These are phyloP conservation scores for Alternaria burnsii DNA, from an alignment of 2,329 filamentous ascomycete species.

Conservation along the genomic window DNA sequence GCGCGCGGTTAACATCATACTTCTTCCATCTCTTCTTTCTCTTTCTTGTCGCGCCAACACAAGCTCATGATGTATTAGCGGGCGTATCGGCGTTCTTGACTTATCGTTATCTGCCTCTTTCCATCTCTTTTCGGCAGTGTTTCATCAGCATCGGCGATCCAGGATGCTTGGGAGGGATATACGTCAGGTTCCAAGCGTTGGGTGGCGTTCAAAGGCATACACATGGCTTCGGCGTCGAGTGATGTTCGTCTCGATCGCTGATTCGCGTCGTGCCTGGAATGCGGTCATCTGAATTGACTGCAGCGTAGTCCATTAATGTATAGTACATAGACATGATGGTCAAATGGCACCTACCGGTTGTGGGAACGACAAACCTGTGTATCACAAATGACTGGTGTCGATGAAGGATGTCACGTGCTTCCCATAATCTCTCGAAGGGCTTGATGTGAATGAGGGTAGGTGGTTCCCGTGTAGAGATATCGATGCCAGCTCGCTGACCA, in stretches of 20 bases:
- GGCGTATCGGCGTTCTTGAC: constrained; percentile 12
- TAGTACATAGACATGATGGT: constrained; percentile 33
- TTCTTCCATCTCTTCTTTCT: constrained; percentile 12
- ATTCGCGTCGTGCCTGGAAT: constrained; percentile 8
- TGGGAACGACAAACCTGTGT: constrained; percentile 10
- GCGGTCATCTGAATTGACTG: constrained; percentile 15
- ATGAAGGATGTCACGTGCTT: constrained; percentile 21
- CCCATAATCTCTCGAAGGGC: neutral
- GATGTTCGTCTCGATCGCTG: constrained; percentile 11
- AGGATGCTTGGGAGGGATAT: constrained; percentile 23
- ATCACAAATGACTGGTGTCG: constrained; percentile 16
- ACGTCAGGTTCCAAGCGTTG: constrained; percentile 3
- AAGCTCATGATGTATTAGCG: constrained; percentile 11
- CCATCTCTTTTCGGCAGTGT: constrained; percentile 27
- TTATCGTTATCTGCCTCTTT: constrained; percentile 8
- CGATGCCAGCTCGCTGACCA: constrained; percentile 23
- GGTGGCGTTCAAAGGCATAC: constrained; percentile 20
- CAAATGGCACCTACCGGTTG: constrained; percentile 13
- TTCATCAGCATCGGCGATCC: constrained; percentile 23
- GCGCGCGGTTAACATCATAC: constrained; percentile 38
- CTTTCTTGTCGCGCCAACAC: constrained; percentile 2
- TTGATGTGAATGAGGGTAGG: constrained; percentile 21
- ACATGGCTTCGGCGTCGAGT: constrained; percentile 13
- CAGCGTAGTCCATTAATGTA: constrained; percentile 39
- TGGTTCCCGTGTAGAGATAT: constrained; percentile 21